These are phyloP conservation scores for Rhodomyrtus tomentosa DNA, from an alignment of 345 rosid species.

Conservation along the genomic window DNA sequence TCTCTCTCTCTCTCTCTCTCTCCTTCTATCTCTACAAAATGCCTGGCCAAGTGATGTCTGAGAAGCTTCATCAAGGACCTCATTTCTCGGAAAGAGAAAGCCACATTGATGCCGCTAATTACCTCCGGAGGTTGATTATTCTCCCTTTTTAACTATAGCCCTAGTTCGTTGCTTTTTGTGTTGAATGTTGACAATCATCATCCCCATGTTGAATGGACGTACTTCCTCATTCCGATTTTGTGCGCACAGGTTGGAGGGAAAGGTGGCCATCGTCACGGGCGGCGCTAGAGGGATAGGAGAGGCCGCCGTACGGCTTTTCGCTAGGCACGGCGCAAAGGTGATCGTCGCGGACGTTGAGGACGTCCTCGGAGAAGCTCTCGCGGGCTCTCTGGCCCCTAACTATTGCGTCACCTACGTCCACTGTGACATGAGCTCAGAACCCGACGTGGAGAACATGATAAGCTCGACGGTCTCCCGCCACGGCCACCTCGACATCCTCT, in stretches of 20 bases:
- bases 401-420: slow-evolving; percentile 5
- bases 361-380: background rate
- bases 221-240: background rate
- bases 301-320: slow-evolving; percentile 19
- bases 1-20: slow-evolving; percentile 1
- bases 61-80: slow-evolving; percentile 30
- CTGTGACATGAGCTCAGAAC: slow-evolving; percentile 7
- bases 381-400: background rate
- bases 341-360: slow-evolving; percentile 4
- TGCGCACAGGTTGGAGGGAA: slow-evolving; percentile 26
- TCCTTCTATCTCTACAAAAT: background rate
- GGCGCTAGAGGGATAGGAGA: slow-evolving; percentile 36
- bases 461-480: background rate
- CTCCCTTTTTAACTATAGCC: background rate
- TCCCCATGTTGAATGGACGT: background rate
- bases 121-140: slow-evolving; percentile 36
- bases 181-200: too few species aligned
- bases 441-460: slow-evolving; percentile 1
- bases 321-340: slow-evolving; percentile 24
- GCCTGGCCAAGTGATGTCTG: slow-evolving; percentile 46
- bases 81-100: slow-evolving; percentile 26
- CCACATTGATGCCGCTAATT: slow-evolving; percentile 9
- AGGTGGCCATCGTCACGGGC: slow-evolving; percentile 29
- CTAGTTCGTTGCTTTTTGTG: background rate
- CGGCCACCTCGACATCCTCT: slow-evolving; percentile 8